phyloP scores from a whole-genome alignment of 2,329 filamentous ascomycete species.

The Aspergillus eucalypticola region DNA sequence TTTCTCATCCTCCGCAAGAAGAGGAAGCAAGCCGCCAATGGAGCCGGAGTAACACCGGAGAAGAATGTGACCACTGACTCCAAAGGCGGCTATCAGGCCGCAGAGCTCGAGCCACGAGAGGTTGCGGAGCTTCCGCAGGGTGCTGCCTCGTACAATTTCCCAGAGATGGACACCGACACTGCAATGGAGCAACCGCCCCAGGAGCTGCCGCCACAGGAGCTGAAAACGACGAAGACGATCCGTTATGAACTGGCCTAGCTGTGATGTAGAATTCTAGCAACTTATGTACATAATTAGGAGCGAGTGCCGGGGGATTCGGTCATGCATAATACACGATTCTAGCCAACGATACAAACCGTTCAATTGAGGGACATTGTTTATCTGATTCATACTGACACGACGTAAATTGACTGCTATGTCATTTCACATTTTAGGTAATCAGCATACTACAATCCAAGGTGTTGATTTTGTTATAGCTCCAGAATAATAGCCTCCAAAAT shows the following conservation, averaged over 20 bases:
- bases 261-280: neutral
- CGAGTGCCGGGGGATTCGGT: too few relatives aligned
- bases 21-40: neutral
- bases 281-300: neutral
- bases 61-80: neutral
- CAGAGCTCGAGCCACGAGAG: neutral
- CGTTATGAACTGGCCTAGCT: neutral
- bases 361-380: too few relatives aligned
- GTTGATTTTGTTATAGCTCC: too few relatives aligned
- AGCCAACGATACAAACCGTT: too few relatives aligned
- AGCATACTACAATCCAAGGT: too few relatives aligned
- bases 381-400: too few relatives aligned
- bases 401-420: too few relatives aligned
- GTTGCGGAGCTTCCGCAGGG: neutral
- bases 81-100: neutral
- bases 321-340: too few relatives aligned
- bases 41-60: neutral
- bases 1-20: neutral
- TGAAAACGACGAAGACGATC: neutral
- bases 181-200: neutral
- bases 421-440: too few relatives aligned
- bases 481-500: too few relatives aligned
- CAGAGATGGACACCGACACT: neutral
- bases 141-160: neutral
- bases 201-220: neutral